Evolutionary conservation across 73 alveolate species (phyloP), one percentile per base, ranked within the genome.

Genomic region (Paramecium sonneborni): DNA sequence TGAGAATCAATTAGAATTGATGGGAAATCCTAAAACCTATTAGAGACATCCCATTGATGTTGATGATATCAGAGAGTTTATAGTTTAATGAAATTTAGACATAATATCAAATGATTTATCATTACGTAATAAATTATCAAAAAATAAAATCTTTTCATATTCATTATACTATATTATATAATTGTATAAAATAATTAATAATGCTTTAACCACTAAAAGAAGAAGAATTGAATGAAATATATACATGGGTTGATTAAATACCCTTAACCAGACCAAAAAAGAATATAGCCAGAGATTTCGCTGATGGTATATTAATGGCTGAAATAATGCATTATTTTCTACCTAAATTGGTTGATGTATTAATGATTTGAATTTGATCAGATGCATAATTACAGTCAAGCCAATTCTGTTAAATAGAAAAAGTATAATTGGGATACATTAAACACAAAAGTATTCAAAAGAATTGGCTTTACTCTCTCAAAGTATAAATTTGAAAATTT

Each of bases 221-320:
- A 69, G 96, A 94, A 62, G 98, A 96, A 93, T 89, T 96, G 91
- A 94, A 96, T 96, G 93, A 93, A 76, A 96, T 97, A 21, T 97
- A 97, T 93, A 95, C 96, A 85, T 97, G 99, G 99, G 99, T 97
- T 7, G 99, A 97, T 91, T 94, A 95, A 57, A 92, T 96, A 6
- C 97, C 96, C 55, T 93, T 97, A 41, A 94, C 98, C 28, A 93
- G 98, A 10, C 98, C 98, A 24, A 97, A 97, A 94, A 95, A 95
- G 93, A 97, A 97, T 93, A 97, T 97, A 44, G 93, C 98, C 7
- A 95, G 99, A 92, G 99, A 97, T 92, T 97, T 97, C 85, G 94
- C 98, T 26, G 99, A 97, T 93, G 99, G 98, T 20, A 97, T 96
- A 69, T 93, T 96, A 34, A 74, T 96, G 92, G 99, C 99, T n/a